Evolutionary conservation across 208 protist genomes (phyloP), one percentile per base, ranked within the genome.

Genomic region (Herpetomonas samuelpessoai): DNA sequence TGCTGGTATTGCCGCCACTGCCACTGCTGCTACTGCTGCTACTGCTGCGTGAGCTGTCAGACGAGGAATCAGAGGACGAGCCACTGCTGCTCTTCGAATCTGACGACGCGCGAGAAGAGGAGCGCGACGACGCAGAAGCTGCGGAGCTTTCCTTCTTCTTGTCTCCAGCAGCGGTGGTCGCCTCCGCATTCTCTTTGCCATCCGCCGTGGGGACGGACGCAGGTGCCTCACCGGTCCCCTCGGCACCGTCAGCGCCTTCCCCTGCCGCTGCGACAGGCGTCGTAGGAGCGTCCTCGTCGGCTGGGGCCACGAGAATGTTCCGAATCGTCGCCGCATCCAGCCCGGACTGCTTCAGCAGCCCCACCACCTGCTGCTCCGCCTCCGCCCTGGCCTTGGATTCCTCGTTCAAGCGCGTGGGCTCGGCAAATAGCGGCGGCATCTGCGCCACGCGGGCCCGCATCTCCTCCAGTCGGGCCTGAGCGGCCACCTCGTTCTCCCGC

Each of bases 341-440:
- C 1, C 85, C 85, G 2, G 76, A 79, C 1, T 91, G 74, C 46
- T 76, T 81, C 3, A 95, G 65, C 50, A 89, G 77, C 35, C 77
- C 46, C 30, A 92, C 54, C 39, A 95, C 81, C 35, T 83, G 68
- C 63, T 77, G 59, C 74, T 95, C 85, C 28, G 74, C 76, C 60
- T 81, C 81, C 12, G 64, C 76, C 27, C 84, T 76, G 6, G 66
- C 71, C 68, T 82, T 82, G 18, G 77, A 74, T n/a, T 80, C 48
- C 39, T 87, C 76, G 53, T 86, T 74, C 39, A 91, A 69, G 45
- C 88, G 74, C 22, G 68, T 73, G 44, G 85, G 83, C 66, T 95
- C 89, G 16, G 83, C 79, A 60, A 95, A 83, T 41, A 95, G 63
- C 25, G 89, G 89, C 26, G 89, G 89, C 65, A 93, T 78, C 57